These are phyloP conservation scores for Coffea canephora DNA, from an alignment of 257 asterid genomes.

Conservation along the genomic window DNA sequence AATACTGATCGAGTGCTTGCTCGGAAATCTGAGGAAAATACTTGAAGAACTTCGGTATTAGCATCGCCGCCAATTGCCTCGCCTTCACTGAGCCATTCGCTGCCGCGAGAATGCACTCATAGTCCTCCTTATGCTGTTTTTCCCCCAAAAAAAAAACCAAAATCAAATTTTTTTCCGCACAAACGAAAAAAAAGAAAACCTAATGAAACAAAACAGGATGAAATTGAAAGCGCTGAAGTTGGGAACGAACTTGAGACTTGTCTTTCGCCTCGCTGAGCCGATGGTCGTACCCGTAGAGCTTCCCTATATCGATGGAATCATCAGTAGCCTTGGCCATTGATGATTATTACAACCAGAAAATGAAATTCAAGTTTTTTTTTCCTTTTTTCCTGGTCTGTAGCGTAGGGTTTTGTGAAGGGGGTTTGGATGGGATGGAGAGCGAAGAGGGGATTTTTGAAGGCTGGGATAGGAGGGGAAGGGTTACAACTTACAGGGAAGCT, in stretches of 20 bases:
- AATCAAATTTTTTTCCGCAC: not conserved
- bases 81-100: conserved; percentile 83
- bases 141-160: not conserved
- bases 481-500: not conserved
- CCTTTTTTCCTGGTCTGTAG: not conserved
- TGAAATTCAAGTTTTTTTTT: not conserved
- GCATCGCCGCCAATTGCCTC: conserved; percentile 90
- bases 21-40: conserved; percentile 70
- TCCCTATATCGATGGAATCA: conserved; percentile 71
- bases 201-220: not conserved
- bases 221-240: conserved; percentile 5
- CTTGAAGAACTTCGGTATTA: conserved; percentile 87
- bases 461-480: not conserved
- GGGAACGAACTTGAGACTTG: conserved; percentile 60
- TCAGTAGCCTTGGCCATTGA: conserved; percentile 55
- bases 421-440: not conserved
- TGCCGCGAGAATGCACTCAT: conserved; percentile 79
- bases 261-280: conserved; percentile 77
- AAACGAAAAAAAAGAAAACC: not conserved
- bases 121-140: conserved; percentile 62
- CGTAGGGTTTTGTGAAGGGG: conserved; percentile 15
- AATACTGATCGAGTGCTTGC: conserved; percentile 81
- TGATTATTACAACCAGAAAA: not conserved
- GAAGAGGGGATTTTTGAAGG: not conserved
- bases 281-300: conserved; percentile 80